A percentile compares a stretch with the other conserved stretches of the same genome.
Conservation (phyloP, 352 stramenopile species). For the Globisporangium cylindrosporum region DNA sequence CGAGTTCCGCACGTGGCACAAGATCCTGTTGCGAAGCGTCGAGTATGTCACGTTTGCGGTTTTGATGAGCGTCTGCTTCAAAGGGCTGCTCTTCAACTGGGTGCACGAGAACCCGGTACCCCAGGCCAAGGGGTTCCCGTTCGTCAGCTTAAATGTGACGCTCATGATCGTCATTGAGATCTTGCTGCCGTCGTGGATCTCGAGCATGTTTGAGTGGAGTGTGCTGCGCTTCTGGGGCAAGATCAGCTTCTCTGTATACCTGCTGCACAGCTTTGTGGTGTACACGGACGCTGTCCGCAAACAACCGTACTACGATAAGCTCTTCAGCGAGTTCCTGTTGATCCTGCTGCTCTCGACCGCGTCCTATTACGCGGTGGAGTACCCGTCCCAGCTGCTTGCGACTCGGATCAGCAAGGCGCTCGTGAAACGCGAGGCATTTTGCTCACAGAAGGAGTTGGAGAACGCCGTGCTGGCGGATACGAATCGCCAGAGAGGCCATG, state of each 20-base stretch:
- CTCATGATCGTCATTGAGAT: slow-evolving; percentile 13
- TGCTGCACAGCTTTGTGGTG: slow-evolving; percentile 41
- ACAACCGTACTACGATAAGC: slow-evolving; percentile 19
- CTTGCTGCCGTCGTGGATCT: slow-evolving; percentile 12
- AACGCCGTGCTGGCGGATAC: no score
- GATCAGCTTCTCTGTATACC: slow-evolving; percentile 37
- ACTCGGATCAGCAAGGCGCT: no score
- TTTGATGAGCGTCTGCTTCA: slow-evolving; percentile 29
- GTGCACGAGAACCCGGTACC: background rate
- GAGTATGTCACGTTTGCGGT: slow-evolving; percentile 23
- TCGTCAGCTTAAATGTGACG: slow-evolving; percentile 26
- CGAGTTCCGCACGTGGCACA: slow-evolving; percentile 14
- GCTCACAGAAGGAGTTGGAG: no score
- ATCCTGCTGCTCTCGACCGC: no score
- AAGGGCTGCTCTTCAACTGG: slow-evolving; percentile 29
- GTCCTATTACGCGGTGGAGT: no score
- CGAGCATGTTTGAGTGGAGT: slow-evolving; percentile 8
- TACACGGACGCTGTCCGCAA: slow-evolving; percentile 16
- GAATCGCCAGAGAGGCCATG: no score
- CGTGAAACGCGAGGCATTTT: no score
- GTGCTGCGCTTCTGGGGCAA: slow-evolving; percentile 28
- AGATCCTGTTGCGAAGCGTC: slow-evolving; percentile 15
- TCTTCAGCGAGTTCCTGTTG: background rate
- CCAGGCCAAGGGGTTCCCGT: slow-evolving; percentile 19
- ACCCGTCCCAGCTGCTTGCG: no score